Conservation (phyloP, 2,329 filamentous ascomycete genomes). For the Penicillium sp. region DNA sequence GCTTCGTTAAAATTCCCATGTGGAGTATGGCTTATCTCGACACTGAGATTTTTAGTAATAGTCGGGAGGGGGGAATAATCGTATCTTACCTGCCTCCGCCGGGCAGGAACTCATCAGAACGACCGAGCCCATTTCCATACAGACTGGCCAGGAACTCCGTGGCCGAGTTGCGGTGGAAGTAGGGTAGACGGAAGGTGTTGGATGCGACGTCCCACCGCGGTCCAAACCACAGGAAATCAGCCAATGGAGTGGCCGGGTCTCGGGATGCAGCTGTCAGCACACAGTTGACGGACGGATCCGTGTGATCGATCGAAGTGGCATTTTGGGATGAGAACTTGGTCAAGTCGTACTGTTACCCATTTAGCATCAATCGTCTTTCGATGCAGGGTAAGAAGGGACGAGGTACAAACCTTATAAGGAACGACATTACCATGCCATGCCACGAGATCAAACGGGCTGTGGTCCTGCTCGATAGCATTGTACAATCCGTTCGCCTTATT, state of each 20-base stretch:
- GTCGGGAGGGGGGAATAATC: too few species aligned
- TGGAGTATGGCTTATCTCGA: conserved; percentile 27
- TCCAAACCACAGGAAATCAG: conserved; percentile 69
- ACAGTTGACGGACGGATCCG: conserved; percentile 62
- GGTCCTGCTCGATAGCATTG: conserved; percentile 53
- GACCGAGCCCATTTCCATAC: conserved; percentile 27
- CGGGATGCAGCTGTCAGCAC: conserved; percentile 49
- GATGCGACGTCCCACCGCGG: conserved; percentile 66
- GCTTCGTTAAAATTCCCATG: conserved; percentile 39
- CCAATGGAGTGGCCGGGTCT: conserved; percentile 55
- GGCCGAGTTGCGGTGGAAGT: conserved; percentile 67
- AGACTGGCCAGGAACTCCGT: conserved; percentile 42
- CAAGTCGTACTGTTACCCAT: conserved; percentile 43
- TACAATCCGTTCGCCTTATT: conserved; percentile 57
- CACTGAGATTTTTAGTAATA: too few species aligned
- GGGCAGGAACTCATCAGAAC: conserved; percentile 26
- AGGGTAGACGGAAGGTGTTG: conserved; percentile 66
- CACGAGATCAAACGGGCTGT: conserved; percentile 62
- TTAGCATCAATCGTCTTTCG: background rate
- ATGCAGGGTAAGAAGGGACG: background rate
- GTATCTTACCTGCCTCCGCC: conserved; percentile 28
- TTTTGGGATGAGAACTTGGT: conserved; percentile 56
- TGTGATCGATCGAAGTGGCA: conserved; percentile 57
- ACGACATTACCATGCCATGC: conserved; percentile 64
- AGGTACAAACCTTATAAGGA: conserved; percentile 44